Evolutionary conservation across 257 asterid species (phyloP).

Genomic region (Mentha longifolia): DNA sequence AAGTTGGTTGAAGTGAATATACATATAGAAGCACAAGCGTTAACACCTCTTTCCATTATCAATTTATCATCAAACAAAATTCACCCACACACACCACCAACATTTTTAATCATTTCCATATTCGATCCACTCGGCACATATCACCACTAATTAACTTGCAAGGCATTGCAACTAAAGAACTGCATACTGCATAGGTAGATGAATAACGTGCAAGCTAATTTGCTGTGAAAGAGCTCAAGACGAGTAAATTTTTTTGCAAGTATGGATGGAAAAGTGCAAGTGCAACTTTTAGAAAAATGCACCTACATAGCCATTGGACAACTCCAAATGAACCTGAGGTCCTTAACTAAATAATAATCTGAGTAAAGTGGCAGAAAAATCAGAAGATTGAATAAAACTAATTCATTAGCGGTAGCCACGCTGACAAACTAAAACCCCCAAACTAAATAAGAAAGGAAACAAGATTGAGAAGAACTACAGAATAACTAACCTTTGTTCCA

Average conservation of each 20-base stretch:
- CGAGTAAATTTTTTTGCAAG: not conserved
- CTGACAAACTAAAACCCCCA: not conserved
- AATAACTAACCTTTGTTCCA: conserved; percentile 55
- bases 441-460: not conserved
- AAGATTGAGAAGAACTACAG: not conserved
- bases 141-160: not conserved
- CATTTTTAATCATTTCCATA: conserved; percentile 1
- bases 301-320: not conserved
- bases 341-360: not conserved
- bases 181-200: not conserved
- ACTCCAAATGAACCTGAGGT: not conserved
- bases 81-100: not conserved
- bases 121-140: not conserved
- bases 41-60: conserved; percentile 5
- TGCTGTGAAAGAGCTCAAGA: not conserved
- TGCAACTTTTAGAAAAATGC: not conserved
- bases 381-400: not conserved
- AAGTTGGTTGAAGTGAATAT: not conserved
- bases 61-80: not conserved
- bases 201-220: not conserved
- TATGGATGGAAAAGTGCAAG: too few species aligned
- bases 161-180: conserved; percentile 8
- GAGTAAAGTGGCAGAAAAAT: not conserved
- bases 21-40: not conserved
- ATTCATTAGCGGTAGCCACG: not conserved